Evolutionary conservation across 2,329 filamentous ascomycete species (phyloP), one percentile per base, ranked within the genome.

Genomic region (Aspergillus sp.): DNA sequence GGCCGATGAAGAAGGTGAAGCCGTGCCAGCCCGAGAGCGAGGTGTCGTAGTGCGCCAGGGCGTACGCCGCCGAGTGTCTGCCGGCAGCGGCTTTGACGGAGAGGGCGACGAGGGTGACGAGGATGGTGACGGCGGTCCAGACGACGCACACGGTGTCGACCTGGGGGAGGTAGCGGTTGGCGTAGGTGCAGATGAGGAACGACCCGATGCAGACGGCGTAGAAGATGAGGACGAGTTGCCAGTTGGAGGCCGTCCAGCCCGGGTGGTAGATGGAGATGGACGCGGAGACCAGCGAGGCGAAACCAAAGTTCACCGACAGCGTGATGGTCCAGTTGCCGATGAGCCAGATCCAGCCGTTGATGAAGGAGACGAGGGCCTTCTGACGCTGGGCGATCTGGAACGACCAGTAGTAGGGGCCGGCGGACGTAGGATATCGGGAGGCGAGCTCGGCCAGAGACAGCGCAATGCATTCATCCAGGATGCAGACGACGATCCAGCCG

Each of bases 151-250:
- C 72, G 1, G 79, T 84, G 61, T 87, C 83, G 2, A 86, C 77
- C 59, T 80, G 71, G 0, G 86, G 88, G 32, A 91, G 76, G 71
- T 82, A 87, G 25, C 76, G 78, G 69, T 91, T 90, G 42, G 82
- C 83, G 34, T 88, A 79, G 1, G 83, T 76, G 57, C 87, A 89
- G 49, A 89, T 82, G 43, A 81, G 64, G 58, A 89, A 84, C 55
- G 82, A 85, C 17, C 85, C 59, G 1, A 90, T 61, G 17, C 85
- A 88, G 57, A 90, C 78, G 45, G 75, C 86, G 60, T 88, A 80
- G 73, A 91, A 90, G 57, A 89, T 84, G 19, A 91, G 75, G 53
- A 88, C 84, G 16, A 88, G 76, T 68, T 91, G 87, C 77, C 87
- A 91, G 23, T 76, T 66, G 41, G 76, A 78, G 43, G 80, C 71